A percentile compares a stretch with the other conserved stretches of the same genome.
These are phyloP conservation scores for Poa pratensis DNA, from an alignment of 176 grass and related monocot species.

Conservation along the genomic window DNA sequence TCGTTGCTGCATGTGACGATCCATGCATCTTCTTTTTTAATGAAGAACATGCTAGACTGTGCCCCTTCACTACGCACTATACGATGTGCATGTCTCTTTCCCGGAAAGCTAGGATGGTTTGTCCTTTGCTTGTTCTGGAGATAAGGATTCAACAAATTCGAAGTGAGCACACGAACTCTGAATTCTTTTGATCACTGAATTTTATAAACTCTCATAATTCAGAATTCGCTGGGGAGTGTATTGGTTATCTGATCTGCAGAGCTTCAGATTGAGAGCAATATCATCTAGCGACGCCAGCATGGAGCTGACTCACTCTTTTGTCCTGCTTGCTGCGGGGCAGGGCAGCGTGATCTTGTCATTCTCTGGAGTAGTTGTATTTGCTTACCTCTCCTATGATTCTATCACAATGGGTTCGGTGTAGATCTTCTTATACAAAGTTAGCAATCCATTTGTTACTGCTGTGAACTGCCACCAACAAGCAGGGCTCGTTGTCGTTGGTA, in stretches of 20 bases:
- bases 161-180: neutral
- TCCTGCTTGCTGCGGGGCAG: neutral
- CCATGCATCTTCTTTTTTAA: neutral
- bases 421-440: neutral
- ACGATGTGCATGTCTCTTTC: neutral
- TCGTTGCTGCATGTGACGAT: neutral
- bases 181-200: no score
- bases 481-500: neutral
- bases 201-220: neutral
- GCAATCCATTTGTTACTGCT: no score
- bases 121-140: neutral
- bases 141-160: neutral
- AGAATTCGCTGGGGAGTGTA: neutral
- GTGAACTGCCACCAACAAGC: no score
- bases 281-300: no score
- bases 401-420: neutral
- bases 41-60: neutral
- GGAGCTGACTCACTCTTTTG: conserved; percentile 15
- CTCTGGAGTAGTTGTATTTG: neutral
- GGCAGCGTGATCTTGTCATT: neutral
- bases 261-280: no score
- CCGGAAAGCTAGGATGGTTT: neutral
- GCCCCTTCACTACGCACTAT: neutral
- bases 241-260: neutral
- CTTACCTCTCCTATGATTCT: neutral